Percentiles rank a stretch among this genome's conserved stretches.
Evolutionary conservation across 495 filamentous ascomycete species (phyloP).

Genomic region (Penicillium macrosclerotiorum): DNA sequence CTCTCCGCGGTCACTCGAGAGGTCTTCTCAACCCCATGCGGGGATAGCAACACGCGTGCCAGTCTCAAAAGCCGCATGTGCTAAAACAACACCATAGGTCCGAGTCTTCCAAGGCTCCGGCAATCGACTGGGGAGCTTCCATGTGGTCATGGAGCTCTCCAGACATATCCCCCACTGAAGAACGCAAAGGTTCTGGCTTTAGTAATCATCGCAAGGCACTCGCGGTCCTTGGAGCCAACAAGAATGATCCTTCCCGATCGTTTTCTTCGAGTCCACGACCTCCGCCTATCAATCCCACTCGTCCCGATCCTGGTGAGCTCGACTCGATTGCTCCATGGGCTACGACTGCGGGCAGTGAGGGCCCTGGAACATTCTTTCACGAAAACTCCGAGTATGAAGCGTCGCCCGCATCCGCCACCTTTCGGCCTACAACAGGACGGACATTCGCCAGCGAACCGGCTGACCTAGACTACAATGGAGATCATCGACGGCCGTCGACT

Average conservation of each 20-base stretch:
- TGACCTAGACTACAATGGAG: conserved; percentile 61
- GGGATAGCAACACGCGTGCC: not conserved
- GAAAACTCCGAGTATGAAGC: conserved; percentile 42
- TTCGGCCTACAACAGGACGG: conserved; percentile 63
- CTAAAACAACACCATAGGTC: conserved; percentile 18
- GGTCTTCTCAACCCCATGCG: not conserved
- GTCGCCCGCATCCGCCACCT: conserved; percentile 61
- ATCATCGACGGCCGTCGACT: conserved; percentile 82
- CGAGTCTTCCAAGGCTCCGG: conserved; percentile 17
- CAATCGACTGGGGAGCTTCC: conserved; percentile 35
- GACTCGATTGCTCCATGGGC: conserved; percentile 40
- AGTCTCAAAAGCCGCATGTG: not conserved
- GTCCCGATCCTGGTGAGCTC: conserved; percentile 23
- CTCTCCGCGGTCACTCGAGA: not conserved
- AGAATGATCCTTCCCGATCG: conserved; percentile 28
- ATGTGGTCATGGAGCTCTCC: conserved; percentile 48
- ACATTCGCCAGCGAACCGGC: conserved; percentile 66
- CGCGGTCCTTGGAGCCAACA: conserved; percentile 30
- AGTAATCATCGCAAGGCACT: conserved; percentile 40
- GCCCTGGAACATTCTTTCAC: conserved; percentile 42
- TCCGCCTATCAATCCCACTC: conserved; percentile 25
- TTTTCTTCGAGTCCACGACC: conserved; percentile 27
- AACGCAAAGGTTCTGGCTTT: conserved; percentile 39
- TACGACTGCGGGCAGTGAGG: conserved; percentile 33
- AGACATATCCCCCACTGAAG: conserved; percentile 44